phyloP scores from a whole-genome alignment of 129 eudicot genomes.

The Logfia minima region DNA sequence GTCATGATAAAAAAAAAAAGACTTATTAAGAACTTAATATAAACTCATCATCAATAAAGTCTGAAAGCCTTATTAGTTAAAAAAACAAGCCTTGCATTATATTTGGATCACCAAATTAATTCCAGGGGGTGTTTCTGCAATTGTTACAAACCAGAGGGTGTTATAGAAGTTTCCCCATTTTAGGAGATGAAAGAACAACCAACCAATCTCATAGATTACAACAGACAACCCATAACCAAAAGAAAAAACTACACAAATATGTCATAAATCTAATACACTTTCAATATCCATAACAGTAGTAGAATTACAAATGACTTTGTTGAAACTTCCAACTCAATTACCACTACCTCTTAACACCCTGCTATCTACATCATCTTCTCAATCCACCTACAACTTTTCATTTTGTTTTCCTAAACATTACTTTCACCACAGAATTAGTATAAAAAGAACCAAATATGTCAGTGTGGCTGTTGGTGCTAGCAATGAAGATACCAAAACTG shows the following conservation, averaged over 20 bases:
- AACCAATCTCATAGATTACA: constrained; percentile 19
- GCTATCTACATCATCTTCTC: constrained; percentile 24
- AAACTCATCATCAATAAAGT: too few relatives aligned
- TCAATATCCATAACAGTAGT: not conserved
- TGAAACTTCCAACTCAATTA: constrained; percentile 36
- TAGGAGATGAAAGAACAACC: constrained; percentile 29
- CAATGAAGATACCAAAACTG: constrained; percentile 45
- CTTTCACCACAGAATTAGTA: constrained; percentile 13
- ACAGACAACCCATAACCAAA: constrained; percentile 19
- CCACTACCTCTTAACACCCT: constrained; percentile 35
- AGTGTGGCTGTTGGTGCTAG: constrained; percentile 38
- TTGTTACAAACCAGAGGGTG: constrained; percentile 12
- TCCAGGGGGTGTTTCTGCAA: constrained; percentile 1
- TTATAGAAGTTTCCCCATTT: constrained; percentile 3
- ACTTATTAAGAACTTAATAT: too few relatives aligned
- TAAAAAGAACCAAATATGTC: constrained; percentile 10
- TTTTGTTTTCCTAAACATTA: constrained; percentile 16
- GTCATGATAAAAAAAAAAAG: too few relatives aligned
- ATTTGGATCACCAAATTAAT: not conserved
- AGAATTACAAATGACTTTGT: constrained; percentile 37
- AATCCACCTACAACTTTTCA: constrained; percentile 28
- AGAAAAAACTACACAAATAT: not conserved
- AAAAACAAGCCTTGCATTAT: too few relatives aligned
- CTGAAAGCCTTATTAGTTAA: too few relatives aligned
- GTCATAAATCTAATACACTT: not conserved